Conservation (phyloP, 176 grass and related monocot species). For the Pontederia paniculata region DNA sequence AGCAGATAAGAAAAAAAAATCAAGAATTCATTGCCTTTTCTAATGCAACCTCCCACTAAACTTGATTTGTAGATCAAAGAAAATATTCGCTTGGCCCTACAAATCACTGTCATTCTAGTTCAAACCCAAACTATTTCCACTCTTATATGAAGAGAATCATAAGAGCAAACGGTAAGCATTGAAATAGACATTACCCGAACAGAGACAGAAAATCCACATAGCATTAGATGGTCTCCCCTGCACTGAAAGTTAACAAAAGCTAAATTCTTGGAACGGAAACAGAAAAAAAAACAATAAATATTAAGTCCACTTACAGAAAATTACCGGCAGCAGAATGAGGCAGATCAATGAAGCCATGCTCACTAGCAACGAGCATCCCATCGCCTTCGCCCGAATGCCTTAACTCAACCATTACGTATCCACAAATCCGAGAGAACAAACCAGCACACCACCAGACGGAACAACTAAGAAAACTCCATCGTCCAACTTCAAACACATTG, state of each 20-base stretch:
- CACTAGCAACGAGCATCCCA: slow-evolving; percentile 94
- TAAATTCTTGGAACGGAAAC: slow-evolving; percentile 2
- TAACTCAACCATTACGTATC: slow-evolving; percentile 20
- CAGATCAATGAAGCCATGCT: slow-evolving; percentile 94
- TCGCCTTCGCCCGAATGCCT: slow-evolving; percentile 80
- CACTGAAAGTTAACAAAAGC: slow-evolving; percentile 26
- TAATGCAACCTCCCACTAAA: too few relatives aligned
- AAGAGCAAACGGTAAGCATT: too few relatives aligned
- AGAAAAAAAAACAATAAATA: not conserved
- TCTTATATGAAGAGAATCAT: too few relatives aligned
- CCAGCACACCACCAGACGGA: not conserved
- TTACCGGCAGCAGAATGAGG: slow-evolving; percentile 80
- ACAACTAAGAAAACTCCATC: not conserved
- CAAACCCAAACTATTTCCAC: too few relatives aligned
- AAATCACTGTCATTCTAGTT: too few relatives aligned
- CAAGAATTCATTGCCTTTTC: too few relatives aligned
- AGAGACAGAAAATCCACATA: slow-evolving; percentile 77
- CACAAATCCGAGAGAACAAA: not conserved
- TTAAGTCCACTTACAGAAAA: slow-evolving; percentile 54
- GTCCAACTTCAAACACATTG: not conserved
- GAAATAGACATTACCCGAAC: slow-evolving; percentile 53
- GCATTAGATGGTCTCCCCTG: slow-evolving; percentile 87
- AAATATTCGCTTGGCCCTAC: too few relatives aligned
- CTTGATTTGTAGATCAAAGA: too few relatives aligned
- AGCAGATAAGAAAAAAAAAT: too few relatives aligned